Evolutionary conservation across 306 rosid genomes (phyloP), one percentile per base, ranked within the genome.

Genomic region (Prinsepia uniflora): DNA sequence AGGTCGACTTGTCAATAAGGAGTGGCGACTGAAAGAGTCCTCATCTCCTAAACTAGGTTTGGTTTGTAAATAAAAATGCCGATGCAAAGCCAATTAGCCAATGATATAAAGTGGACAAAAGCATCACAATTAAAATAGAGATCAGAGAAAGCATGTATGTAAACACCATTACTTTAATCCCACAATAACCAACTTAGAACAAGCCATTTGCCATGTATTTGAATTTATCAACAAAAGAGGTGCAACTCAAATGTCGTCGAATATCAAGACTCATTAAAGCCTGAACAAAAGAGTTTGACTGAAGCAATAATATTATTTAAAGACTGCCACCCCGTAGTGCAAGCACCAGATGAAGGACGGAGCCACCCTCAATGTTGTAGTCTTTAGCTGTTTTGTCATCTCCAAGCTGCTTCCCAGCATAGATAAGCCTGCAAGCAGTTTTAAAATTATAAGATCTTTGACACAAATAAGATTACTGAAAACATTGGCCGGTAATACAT

Each of bases 341-440:
- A 63, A 94, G 97, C 78, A 94, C 95, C 71, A 94, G 82, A 80
- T 94, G 96, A 81, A 89, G 99, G 65, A 94, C 97, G 13, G 97
- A 94, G 64, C 99, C 99, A 40, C 99, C 99, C 83, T 87, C 99
- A 49, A 94, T 94, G 78, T 91, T 94, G 89, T 94, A 94, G 81
- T 94, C 98, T 75, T 86, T 94, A 5, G 99, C 99, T 43, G 99
- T 94, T 83, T 94, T 94, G 84, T 94, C 99, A 65, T 91, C 99
- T 13, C 88, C 97, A 44, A 94, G 99, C 85, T 94, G 99, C 84
- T 94, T 94, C 7, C 97, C 99, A 0, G 99, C 99, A 52, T 94
- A 94, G 50, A 94, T 94, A 71, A 94, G 96, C 93, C 98, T 94
- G 90, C 71, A 74, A 44, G 41, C n/a, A 69, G 75, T 39, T 22